Evolutionary conservation across 176 grass and related monocot species (phyloP), one percentile per base, ranked within the genome.

Genomic region (Eragrostis nindensis): DNA sequence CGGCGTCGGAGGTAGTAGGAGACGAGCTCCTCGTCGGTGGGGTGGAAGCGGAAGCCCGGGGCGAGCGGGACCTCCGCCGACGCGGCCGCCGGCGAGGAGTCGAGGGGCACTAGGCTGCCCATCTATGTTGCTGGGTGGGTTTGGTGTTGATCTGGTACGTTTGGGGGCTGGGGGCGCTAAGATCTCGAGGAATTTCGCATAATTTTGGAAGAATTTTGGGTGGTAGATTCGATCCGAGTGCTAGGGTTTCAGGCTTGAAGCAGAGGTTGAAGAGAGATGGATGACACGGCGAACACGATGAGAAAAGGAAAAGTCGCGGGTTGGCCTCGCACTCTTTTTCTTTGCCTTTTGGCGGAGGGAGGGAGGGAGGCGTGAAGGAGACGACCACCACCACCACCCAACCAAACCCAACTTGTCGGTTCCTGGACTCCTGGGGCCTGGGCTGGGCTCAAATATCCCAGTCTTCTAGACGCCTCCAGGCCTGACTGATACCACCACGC

Each of bases 1-100:
- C 87, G 69, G 42, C 97, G 93, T 72, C 86, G 92, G 64, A 96
- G 96, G 86, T 99, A 99, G 89, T 95, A 99, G 57, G 87, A 88
- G 60, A 99, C 93, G 70, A 94, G 92, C 89, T 94, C 92, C 74
- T 94, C 89, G 68, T 94, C 92, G 49, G 92, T 94, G 12, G 91
- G 91, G 77, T 93, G 91, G 77, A 93, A 93, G 27, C 92, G 85
- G 84, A 94, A 94, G 56, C 92, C 92, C 8, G 92, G 92, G 17
- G 92, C 54, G 3, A 95, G 87, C 22, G 75, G 91, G 29, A 89
- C 82, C 82, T 89, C 68, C 1, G 85, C 68, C 5, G 79, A 19
- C 41, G 74, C 24, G 41, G 75, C 11, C 44, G 75, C 11, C 29
- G 73, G 24, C 19, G 76, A 79, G 32, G 82, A 14, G 30, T 84